Base-by-base conservation (phyloP, 208 protist species). In the Acanthamoeba lenticulata region DNA sequence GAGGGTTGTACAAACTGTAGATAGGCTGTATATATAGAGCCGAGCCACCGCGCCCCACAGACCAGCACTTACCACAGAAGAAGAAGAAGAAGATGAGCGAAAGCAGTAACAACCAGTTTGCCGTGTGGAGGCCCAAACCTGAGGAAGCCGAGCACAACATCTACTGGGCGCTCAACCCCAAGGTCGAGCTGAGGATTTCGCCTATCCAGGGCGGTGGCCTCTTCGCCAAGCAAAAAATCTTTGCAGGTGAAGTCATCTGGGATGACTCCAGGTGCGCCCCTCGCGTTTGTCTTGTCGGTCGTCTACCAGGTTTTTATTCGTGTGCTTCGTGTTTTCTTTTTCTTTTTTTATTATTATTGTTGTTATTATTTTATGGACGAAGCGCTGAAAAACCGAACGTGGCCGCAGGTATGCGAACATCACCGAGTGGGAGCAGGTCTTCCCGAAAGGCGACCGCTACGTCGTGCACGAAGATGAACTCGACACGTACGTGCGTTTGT, bases 131-230 rank as follows among this genome's bases (percentile, higher is more conserved):
- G 45, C 86, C 86, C 57, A 92, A 92, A 36, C 60, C 65, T 29
- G 86, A 92, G 27, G 86, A 92, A 42, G 86, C 86, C 32, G 36
- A 92, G 42, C 17, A 38, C 36, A 92, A 92, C 86, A 92, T 77
- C 57, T 92, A 92, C 36, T 92, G 86, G 86, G 49, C 86, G 24
- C 86, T 92, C 13, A 92, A 74, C 40, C 86, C 86, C 32, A 92
- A 92, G 65, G 86, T 92, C 7, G 86, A 92, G 65, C 40, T 92
- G 60, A 92, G 86, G 44, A 77, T 92, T 29, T 92, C 86, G n/a
- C 86, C 86, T 57, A 92, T 92, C 86, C 86, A 92, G 19, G 86
- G 86, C 55, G 86, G 86, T 17, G 86, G 86, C 60, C 65, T 92
- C 55, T 92, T 92, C 65, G 49, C 86, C 27, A 92, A 72, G 86